Conservation (phyloP, 164 flowering plant species). For the Chimonanthus salicifolius region DNA sequence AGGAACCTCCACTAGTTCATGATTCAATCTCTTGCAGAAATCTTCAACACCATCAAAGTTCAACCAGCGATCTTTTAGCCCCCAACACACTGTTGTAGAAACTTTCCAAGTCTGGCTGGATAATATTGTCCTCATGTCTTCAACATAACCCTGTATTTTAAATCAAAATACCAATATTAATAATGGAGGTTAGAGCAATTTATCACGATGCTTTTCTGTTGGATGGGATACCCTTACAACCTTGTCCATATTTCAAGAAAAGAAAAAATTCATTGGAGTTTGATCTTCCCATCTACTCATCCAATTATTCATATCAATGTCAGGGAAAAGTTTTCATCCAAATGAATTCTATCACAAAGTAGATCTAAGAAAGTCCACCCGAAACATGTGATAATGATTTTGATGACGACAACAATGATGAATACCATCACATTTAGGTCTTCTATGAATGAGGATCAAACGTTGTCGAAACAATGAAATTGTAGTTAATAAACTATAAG, state of each 20-base stretch:
- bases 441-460: background rate
- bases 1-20: constrained; percentile 65
- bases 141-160: constrained; percentile 46
- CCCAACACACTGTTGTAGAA: constrained; percentile 77
- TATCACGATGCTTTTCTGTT: background rate
- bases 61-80: constrained; percentile 86
- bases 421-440: background rate
- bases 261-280: no score
- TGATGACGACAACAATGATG: background rate
- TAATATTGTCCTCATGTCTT: constrained; percentile 48
- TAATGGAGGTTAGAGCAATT: background rate
- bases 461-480: background rate
- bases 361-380: no score
- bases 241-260: no score
- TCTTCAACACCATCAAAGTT: constrained; percentile 82
- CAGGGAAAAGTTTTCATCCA: background rate
- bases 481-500: background rate
- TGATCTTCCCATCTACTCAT: background rate
- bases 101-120: constrained; percentile 58
- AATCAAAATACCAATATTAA: background rate
- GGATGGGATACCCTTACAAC: background rate
- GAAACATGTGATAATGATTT: no score
- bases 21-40: constrained; percentile 58
- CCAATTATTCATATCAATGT: background rate
- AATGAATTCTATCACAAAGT: no score